Evolutionary conservation across 306 rosid genomes (phyloP).

Genomic region (Vigna mungo): DNA sequence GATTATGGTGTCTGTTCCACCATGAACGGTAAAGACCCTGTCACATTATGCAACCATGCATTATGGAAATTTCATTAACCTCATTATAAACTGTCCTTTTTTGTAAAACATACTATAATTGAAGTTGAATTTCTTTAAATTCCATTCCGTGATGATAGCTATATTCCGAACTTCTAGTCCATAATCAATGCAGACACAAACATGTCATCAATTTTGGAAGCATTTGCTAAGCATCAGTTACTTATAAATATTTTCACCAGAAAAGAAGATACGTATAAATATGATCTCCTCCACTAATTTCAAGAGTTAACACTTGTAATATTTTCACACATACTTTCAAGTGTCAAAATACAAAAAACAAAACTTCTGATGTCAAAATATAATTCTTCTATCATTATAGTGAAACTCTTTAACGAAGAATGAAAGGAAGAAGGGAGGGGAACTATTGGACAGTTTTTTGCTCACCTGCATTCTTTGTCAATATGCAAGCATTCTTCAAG

Average conservation of each 20-base stretch:
- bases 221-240: constrained; percentile 22
- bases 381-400: neutral
- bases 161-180: neutral
- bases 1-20: constrained; percentile 58
- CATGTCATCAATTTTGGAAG: neutral
- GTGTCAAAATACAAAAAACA: neutral
- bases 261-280: neutral
- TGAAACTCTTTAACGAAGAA: constrained; percentile 21
- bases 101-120: neutral
- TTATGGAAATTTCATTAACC: neutral
- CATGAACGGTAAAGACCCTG: constrained; percentile 84
- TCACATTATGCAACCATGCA: neutral
- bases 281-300: constrained; percentile 7
- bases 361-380: neutral
- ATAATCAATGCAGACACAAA: constrained; percentile 4
- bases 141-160: neutral
- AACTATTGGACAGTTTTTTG: neutral
- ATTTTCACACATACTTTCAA: neutral
- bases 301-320: neutral
- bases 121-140: neutral
- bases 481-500: constrained; percentile 75
- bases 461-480: constrained; percentile 75
- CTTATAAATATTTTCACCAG: neutral
- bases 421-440: constrained; percentile 10
- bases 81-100: neutral